Percentiles rank a stretch among this genome's conserved stretches.
These are phyloP conservation scores for Psidium guajava DNA, from an alignment of 345 rosid genomes.

Conservation along the genomic window DNA sequence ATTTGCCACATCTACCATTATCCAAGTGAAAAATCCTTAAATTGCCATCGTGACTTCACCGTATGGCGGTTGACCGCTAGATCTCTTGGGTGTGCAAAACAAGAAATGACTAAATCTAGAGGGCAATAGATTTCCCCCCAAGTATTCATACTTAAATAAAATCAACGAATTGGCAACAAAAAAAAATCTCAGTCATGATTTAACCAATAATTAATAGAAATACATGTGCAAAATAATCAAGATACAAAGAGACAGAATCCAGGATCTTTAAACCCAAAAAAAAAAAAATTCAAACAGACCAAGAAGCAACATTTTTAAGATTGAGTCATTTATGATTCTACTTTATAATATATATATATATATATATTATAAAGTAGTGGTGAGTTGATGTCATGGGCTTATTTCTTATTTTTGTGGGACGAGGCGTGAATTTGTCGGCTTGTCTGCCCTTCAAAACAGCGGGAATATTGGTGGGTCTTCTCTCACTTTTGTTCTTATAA, in stretches of 20 bases:
- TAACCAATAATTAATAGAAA: background rate
- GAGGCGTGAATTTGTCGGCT: background rate
- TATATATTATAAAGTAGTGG: background rate
- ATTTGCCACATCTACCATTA: background rate
- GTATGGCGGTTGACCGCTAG: background rate
- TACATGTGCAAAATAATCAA: background rate
- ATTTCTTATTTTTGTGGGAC: background rate
- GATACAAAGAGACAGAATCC: background rate
- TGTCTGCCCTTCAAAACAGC: background rate
- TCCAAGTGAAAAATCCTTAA: background rate
- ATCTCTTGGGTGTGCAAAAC: background rate
- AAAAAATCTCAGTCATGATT: background rate
- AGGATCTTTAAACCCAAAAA: background rate
- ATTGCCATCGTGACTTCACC: background rate
- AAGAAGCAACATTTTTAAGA: background rate
- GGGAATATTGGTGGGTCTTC: constrained; percentile 27
- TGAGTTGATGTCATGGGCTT: background rate
- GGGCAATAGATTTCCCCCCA: background rate
- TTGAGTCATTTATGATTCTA: background rate
- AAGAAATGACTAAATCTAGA: background rate
- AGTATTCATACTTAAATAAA: background rate
- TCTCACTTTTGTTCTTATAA: background rate
- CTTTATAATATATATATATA: background rate
- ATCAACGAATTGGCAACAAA: background rate
- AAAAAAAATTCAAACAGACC: background rate